phyloP scores from a whole-genome alignment of 805 yeast genomes.

The Dipodascus geniculatus region DNA sequence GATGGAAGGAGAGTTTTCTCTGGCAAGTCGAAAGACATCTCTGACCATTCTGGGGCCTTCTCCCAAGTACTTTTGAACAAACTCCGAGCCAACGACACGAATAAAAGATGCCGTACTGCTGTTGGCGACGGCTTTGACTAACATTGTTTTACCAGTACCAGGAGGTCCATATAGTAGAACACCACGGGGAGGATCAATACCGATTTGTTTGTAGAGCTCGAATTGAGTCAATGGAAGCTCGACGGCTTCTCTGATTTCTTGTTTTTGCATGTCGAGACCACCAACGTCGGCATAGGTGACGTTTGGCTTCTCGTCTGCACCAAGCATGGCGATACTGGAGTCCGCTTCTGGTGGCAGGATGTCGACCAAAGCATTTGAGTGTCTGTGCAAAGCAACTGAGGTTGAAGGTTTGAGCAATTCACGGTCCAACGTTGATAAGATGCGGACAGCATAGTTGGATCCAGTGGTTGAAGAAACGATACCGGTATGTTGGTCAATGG shows the following conservation, averaged over 20 bases:
- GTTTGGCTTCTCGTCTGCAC: conserved; percentile 89
- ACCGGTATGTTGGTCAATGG: conserved; percentile 92
- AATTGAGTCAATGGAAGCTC: conserved; percentile 94
- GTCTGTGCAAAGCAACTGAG: conserved; percentile 95
- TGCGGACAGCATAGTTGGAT: conserved; percentile 91
- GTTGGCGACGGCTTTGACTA: conserved; percentile 97
- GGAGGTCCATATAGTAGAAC: conserved; percentile 98
- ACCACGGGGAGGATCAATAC: conserved; percentile 98
- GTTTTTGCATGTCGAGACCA: conserved; percentile 98
- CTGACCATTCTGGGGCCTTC: conserved; percentile 99
- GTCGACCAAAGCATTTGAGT: conserved; percentile 94
- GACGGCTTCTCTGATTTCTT: conserved; percentile 97
- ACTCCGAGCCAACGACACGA: conserved; percentile 95
- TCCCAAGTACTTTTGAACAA: conserved; percentile 95
- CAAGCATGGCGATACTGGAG: conserved; percentile 87
- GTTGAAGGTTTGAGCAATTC: conserved; percentile 90
- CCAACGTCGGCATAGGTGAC: conserved; percentile 98
- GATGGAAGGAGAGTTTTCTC: conserved; percentile 95
- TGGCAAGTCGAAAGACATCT: conserved; percentile 92
- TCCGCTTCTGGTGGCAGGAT: conserved; percentile 98
- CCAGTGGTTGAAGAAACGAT: conserved; percentile 97
- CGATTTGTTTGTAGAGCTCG: conserved; percentile 91
- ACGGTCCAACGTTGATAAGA: conserved; percentile 86
- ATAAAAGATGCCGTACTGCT: conserved; percentile 91
- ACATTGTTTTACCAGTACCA: conserved; percentile 98